These are phyloP conservation scores for Nadsonia commutata DNA, from an alignment of 1,139 yeast genomes.

Conservation along the genomic window DNA sequence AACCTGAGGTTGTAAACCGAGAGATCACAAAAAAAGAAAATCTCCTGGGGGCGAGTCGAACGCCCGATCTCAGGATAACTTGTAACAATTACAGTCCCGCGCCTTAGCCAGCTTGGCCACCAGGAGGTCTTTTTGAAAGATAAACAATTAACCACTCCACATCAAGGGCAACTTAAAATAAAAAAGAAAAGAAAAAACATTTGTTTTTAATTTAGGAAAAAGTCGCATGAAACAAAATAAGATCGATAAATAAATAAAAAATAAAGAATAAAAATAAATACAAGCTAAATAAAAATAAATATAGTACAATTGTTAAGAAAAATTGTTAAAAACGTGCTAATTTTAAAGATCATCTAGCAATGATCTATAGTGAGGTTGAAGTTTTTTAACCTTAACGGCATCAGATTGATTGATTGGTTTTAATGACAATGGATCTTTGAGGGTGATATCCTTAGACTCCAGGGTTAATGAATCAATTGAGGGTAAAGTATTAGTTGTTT, in stretches of 20 bases:
- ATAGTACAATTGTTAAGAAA: neutral
- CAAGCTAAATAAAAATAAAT: neutral
- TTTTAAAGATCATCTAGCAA: neutral
- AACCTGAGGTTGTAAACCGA: too few species aligned
- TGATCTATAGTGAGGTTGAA: neutral
- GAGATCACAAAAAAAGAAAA: slow-evolving; percentile 26
- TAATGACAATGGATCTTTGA: too few species aligned
- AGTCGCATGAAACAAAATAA: neutral
- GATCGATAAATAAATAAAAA: neutral
- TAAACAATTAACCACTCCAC: too few species aligned
- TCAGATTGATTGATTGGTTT: too few species aligned
- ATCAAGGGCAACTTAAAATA: too few species aligned
- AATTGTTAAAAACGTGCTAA: neutral
- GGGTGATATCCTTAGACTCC: too few species aligned
- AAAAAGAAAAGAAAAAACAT: too few species aligned
- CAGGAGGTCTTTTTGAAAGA: slow-evolving; percentile 29
- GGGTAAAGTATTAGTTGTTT: too few species aligned
- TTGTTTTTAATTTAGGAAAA: too few species aligned
- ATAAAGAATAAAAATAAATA: neutral
- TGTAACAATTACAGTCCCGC: slow-evolving; percentile 57
- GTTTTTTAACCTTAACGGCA: too few species aligned
- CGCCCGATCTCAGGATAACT: slow-evolving; percentile 70
- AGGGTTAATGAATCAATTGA: too few species aligned
- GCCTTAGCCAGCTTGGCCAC: slow-evolving; percentile 73
- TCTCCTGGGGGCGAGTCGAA: slow-evolving; percentile 79